Conservation (phyloP, 441 rosid species). For the Lepidium campestre region DNA sequence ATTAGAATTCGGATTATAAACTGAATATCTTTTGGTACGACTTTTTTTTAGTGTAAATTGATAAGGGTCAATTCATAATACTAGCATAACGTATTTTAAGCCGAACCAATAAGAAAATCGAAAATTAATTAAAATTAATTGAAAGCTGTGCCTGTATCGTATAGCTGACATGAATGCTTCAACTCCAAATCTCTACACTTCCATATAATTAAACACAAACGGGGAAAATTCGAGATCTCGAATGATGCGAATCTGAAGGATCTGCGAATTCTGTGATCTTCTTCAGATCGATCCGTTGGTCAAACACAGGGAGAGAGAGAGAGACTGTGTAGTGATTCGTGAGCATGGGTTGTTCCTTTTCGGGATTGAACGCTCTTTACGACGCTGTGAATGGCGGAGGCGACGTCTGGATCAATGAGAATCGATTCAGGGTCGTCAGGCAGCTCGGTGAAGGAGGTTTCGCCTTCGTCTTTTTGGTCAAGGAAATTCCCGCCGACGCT, state of each 20-base stretch:
- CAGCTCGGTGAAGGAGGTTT: slow-evolving; percentile 99
- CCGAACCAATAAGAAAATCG: slow-evolving; percentile 9
- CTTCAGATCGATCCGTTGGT: slow-evolving; percentile 17
- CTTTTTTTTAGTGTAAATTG: neutral
- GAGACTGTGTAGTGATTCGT: neutral
- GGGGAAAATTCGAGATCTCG: slow-evolving; percentile 20
- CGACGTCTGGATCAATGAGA: slow-evolving; percentile 99
- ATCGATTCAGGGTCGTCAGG: slow-evolving; percentile 75
- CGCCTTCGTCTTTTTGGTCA: slow-evolving; percentile 78
- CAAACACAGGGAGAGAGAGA: neutral
- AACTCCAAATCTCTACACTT: slow-evolving; percentile 7
- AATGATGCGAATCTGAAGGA: slow-evolving; percentile 32
- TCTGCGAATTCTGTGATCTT: slow-evolving; percentile 8
- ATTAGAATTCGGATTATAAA: neutral
- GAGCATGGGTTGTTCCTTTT: slow-evolving; percentile 82
- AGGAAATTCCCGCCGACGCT: slow-evolving; percentile 60
- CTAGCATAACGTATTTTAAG: neutral
- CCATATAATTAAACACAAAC: neutral
- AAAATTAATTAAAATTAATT: neutral
- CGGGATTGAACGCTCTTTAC: slow-evolving; percentile 91
- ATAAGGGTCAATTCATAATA: too few relatives aligned
- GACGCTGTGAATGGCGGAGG: slow-evolving; percentile 88
- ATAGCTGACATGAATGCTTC: slow-evolving; percentile 28
- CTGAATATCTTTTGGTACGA: neutral
- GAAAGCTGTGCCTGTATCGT: slow-evolving; percentile 3